Conservation (phyloP, 192 early-diverging fungal genomes). For the Fimicolochytrium jonesii region DNA sequence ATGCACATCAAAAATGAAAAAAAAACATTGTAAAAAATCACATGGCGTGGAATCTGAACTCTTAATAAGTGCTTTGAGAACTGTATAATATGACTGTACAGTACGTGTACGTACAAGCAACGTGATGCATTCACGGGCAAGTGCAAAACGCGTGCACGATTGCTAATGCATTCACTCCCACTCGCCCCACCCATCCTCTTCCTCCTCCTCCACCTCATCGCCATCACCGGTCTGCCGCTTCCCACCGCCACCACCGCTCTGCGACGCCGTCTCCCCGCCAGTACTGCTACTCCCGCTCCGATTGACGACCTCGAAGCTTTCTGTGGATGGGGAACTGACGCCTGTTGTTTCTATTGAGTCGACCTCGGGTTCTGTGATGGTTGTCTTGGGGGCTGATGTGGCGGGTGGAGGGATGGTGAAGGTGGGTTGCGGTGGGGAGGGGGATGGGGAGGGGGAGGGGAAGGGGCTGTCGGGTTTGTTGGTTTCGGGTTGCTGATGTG, state of each 20-base stretch:
- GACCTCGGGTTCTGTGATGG: no score
- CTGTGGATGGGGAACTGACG: neutral
- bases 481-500: neutral
- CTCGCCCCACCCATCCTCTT: conserved; percentile 13
- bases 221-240: neutral
- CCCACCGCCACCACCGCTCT: neutral
- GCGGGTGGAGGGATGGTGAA: no score
- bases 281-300: neutral
- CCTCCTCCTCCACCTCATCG: neutral
- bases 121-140: no score
- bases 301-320: conserved; percentile 22
- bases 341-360: no score
- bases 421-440: neutral
- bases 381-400: no score
- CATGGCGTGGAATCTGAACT: no score
- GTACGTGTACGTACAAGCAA: no score
- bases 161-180: conserved; percentile 26
- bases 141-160: no score
- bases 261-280: neutral
- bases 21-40: no score
- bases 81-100: no score
- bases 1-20: no score
- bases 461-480: neutral
- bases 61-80: no score
- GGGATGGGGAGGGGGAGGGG: neutral